phyloP scores from a whole-genome alignment of 179 eudicot genomes.

The Corrigiola litoralis region DNA sequence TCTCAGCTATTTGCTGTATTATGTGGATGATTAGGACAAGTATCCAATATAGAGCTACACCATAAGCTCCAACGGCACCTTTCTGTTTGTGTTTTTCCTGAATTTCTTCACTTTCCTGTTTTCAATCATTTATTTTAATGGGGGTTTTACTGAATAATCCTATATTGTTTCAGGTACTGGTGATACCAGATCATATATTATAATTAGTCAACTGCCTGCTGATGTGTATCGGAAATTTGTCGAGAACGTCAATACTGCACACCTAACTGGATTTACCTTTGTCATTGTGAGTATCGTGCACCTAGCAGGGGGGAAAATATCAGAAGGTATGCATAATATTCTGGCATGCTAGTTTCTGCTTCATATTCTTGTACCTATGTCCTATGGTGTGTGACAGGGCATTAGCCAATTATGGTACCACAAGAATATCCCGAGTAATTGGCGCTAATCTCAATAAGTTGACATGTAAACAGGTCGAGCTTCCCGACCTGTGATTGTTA shows the following conservation, averaged over 20 bases:
- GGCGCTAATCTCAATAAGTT: background rate
- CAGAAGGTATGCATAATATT: conserved; percentile 52
- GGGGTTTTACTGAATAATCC: conserved; percentile 3
- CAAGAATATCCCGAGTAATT: background rate
- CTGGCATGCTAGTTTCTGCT: background rate
- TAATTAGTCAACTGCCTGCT: conserved; percentile 65
- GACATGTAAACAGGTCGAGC: background rate
- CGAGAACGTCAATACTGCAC: conserved; percentile 55
- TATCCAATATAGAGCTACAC: no score
- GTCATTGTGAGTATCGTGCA: conserved; percentile 60
- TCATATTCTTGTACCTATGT: background rate
- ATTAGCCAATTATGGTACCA: background rate
- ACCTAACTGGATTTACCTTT: conserved; percentile 66
- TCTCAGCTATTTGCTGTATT: background rate
- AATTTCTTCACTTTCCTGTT: no score
- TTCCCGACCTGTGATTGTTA: background rate
- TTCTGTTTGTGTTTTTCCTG: background rate
- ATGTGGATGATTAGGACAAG: no score
- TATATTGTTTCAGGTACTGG: conserved; percentile 35
- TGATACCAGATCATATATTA: conserved; percentile 73
- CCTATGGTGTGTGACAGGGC: background rate
- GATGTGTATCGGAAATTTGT: conserved; percentile 64
- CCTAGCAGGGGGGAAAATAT: conserved; percentile 79
- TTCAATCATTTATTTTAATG: background rate
- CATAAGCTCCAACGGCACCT: background rate